Conservation (phyloP, 495 filamentous ascomycete species). For the Aspergillus asperescens region DNA sequence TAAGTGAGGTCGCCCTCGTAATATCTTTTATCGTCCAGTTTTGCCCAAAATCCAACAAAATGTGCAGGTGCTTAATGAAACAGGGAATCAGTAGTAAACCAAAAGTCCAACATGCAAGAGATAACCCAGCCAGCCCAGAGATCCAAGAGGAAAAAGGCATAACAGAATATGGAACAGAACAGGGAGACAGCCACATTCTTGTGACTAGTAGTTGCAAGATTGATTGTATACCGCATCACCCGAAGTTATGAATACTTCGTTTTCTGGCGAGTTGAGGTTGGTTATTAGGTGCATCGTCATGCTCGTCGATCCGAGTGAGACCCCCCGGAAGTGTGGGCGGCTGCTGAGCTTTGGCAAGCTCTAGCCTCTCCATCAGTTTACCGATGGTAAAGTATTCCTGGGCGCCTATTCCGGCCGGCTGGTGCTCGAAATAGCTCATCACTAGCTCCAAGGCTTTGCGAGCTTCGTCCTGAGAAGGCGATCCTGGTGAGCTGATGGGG, state of each 20-base stretch:
- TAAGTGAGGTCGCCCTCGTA: conserved; percentile 25
- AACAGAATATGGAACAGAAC: background rate
- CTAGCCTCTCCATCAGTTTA: conserved; percentile 84
- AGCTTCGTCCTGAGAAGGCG: conserved; percentile 87
- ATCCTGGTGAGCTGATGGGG: conserved; percentile 42
- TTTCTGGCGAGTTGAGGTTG: conserved; percentile 43
- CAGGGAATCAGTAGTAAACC: conserved; percentile 16
- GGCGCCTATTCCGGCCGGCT: conserved; percentile 61
- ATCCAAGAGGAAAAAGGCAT: conserved; percentile 3
- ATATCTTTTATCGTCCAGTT: conserved; percentile 17
- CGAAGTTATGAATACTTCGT: conserved; percentile 50
- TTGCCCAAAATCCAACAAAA: conserved; percentile 5
- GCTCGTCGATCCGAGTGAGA: conserved; percentile 58
- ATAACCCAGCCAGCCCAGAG: conserved; percentile 18
- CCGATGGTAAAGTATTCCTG: conserved; percentile 80
- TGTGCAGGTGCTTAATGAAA: conserved; percentile 14
- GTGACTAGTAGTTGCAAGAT: background rate
- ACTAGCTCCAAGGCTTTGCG: conserved; percentile 78
- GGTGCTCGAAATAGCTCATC: conserved; percentile 75
- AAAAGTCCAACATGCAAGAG: conserved; percentile 16
- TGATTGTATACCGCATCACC: conserved; percentile 10
- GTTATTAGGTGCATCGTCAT: conserved; percentile 33
- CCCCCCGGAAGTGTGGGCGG: conserved; percentile 56
- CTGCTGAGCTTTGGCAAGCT: conserved; percentile 55
- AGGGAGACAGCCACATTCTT: background rate